Base-by-base conservation (phyloP, 1,284 basidiomycete genomes). In the Melampsora americana region DNA sequence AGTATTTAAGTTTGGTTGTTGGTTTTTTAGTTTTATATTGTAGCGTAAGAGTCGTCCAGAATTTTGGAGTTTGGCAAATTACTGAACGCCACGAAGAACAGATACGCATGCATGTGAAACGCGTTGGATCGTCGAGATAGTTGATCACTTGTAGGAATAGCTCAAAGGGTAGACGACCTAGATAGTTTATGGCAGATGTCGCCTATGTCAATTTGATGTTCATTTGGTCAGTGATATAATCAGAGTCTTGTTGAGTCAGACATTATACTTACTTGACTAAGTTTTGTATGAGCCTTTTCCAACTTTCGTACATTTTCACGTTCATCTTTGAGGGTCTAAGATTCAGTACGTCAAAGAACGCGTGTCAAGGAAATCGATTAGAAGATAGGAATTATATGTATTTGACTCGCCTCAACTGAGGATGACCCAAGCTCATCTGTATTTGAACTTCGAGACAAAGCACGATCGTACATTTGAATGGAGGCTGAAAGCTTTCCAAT, bases 61-160 rank as follows among this genome's bases (percentile, higher is more conserved):
- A 62, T 7, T 35, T 7, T 1, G 69, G 61, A n/a, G 60, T 72
- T 48, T 48, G 50, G 11, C 39, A 20, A 23, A 72, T 72, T 3
- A 48, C 48, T 44, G 62, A 35, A 23, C 69, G 69, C 69, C 69
- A 72, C 3, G 69, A 72, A 11, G 60, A 53, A 32, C 69, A 72
- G 35, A 72, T 61, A 9, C n/a, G 44, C 69, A 72, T 64, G 23
- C 69, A 72, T 64, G 35, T 30, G 39, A 72, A 39, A 30, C 69
- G 69, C 26, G 69, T 65, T 23, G 69, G 44, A 65, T 16, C 61
- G 46, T 72, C 69, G 5, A 72, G 26, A 18, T 18, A 72, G 6
- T 44, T 32, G 12, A 72, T 48, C 32, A 72, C 65, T 26, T 50
- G 30, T 23, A 64, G 60, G n/a, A 72, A 72, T n/a, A 72, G 46